These are phyloP conservation scores for Penicillium verrucosum DNA, from an alignment of 2,329 filamentous ascomycete genomes.

Conservation along the genomic window DNA sequence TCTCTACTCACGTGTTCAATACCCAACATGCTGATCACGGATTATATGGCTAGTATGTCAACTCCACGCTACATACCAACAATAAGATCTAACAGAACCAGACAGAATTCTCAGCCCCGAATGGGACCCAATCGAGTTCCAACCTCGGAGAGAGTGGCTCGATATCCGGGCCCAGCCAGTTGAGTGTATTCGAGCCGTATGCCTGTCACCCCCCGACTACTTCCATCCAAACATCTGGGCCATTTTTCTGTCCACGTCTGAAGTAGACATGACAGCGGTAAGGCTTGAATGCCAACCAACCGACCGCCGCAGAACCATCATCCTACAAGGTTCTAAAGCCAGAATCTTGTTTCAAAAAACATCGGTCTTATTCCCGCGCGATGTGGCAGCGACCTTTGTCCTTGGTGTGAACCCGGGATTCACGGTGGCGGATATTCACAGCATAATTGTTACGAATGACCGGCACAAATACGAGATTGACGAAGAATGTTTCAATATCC, in stretches of 20 bases:
- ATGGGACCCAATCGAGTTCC: background rate
- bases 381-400: background rate
- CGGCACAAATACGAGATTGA: background rate
- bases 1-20: no score
- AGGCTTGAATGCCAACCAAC: background rate
- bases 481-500: background rate
- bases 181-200: background rate
- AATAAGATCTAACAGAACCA: background rate
- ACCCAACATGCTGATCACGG: background rate
- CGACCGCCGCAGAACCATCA: background rate
- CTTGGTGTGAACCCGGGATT: background rate
- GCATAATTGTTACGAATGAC: background rate
- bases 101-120: background rate
- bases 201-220: fast-evolving
- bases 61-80: background rate
- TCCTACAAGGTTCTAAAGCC: background rate
- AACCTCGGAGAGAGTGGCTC: background rate
- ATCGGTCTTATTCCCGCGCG: background rate
- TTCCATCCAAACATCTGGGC: background rate
- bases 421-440: background rate
- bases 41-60: background rate
- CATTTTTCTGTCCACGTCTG: background rate
- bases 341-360: background rate
- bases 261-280: background rate
- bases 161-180: background rate